Evolutionary conservation across 2,329 filamentous ascomycete species (phyloP), one percentile per base, ranked within the genome.

Genomic region (Ophiosphaerella narmari): DNA sequence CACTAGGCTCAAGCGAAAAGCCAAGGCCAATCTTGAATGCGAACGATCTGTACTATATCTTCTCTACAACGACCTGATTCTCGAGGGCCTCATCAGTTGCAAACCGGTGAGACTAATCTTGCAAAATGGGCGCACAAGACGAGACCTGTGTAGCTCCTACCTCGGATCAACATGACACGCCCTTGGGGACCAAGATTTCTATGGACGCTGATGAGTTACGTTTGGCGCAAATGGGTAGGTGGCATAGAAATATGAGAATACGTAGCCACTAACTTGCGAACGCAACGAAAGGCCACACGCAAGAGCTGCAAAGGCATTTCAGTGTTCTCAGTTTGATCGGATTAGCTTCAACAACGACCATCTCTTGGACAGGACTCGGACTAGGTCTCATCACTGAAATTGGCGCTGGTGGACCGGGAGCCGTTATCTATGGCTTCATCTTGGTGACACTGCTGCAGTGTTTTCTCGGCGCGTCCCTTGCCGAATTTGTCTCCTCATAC

Each of bases 291-390:
- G 50, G 50, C 18, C 50, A 53, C 21, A 32, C 43, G 13, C 50
- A 53, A 39, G 50, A 53, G 21, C 36, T 53, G 9, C 33, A 53
- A 40, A 41, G 50, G 2, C 50, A 53, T 43, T 53, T 53, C 11
- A 41, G 37, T 35, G 14, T 39, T 53, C 26, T 49, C 46, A 37
- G 26, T 29, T 31, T 53, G 6, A 50, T 53, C 38, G 50, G 50
- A 16, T 42, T 53, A 18, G 50, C 50, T n/a, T 53, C 50, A 13
- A 53, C 50, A 4, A 53, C 50, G 7, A 53, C 50, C 16, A 53
- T 53, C 26, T 53, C 50, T 26, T 53, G 50, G 50, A 53, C 50
- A 29, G 50, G 50, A 31, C 42, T 53, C 5, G 50, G 50, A 12
- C 40, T 53, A 35, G 50, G 50, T 23, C 45, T 53, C 35, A 42